phyloP scores from a whole-genome alignment of 257 asterid genomes.

The Jasminum sambac region DNA sequence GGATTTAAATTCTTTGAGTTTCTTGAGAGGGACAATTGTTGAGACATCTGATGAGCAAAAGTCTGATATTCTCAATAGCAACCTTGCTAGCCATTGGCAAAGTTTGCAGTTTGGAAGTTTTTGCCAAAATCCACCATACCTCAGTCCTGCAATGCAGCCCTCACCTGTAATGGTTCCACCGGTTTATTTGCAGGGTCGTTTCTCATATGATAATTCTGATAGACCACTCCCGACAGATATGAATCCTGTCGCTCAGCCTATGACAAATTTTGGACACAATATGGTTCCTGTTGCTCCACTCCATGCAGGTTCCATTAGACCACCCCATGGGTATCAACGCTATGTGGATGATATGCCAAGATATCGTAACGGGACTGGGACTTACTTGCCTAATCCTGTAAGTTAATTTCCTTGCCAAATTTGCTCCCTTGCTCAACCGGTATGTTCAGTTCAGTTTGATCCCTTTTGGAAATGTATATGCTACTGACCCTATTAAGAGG shows the following conservation, averaged over 20 bases:
- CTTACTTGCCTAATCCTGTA: slow-evolving; percentile 95
- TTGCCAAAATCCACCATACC: slow-evolving; percentile 67
- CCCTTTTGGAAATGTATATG: background rate
- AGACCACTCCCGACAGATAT: slow-evolving; percentile 62
- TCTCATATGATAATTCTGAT: slow-evolving; percentile 82
- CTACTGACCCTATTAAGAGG: background rate
- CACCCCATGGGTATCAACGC: slow-evolving; percentile 64
- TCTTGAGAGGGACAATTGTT: slow-evolving; percentile 42
- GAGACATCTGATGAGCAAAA: slow-evolving; percentile 53
- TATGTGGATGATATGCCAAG: slow-evolving; percentile 79
- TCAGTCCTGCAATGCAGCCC: slow-evolving; percentile 57
- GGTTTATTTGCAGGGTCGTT: slow-evolving; percentile 63
- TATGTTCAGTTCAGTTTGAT: background rate
- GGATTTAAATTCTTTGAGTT: slow-evolving; percentile 43
- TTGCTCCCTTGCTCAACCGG: slow-evolving; percentile 13
- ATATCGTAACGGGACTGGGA: slow-evolving; percentile 93
- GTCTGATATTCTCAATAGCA: slow-evolving; percentile 82
- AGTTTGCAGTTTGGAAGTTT: slow-evolving; percentile 85
- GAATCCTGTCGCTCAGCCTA: slow-evolving; percentile 63
- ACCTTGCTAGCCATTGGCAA: slow-evolving; percentile 88
- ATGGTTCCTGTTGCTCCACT: slow-evolving; percentile 67
- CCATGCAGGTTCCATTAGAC: slow-evolving; percentile 66
- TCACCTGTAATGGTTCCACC: slow-evolving; percentile 88
- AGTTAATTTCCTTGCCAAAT: slow-evolving; percentile 36
- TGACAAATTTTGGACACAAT: slow-evolving; percentile 59